These are phyloP conservation scores for Phylloporus arenicola DNA, from an alignment of 768 basidiomycete genomes.

Conservation along the genomic window DNA sequence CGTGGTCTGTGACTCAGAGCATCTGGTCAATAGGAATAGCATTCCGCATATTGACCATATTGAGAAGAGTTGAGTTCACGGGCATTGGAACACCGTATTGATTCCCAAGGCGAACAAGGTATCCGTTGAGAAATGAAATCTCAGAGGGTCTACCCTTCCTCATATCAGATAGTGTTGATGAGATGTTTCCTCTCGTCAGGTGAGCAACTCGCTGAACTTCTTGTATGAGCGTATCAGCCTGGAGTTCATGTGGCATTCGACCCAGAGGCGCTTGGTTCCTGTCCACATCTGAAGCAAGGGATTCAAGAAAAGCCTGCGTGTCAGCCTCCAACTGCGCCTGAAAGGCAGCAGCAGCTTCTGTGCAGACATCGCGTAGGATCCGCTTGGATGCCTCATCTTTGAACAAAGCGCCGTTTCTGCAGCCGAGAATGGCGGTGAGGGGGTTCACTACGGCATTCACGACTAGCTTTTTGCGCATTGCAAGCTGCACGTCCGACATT, in stretches of 20 bases:
- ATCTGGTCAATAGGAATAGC: slow-evolving; percentile 50
- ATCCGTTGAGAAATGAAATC: slow-evolving; percentile 79
- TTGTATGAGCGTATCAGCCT: slow-evolving; percentile 39
- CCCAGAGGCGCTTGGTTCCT: slow-evolving; percentile 27
- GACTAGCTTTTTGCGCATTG: slow-evolving; percentile 75
- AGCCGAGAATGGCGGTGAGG: slow-evolving; percentile 74
- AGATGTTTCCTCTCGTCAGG: slow-evolving; percentile 61
- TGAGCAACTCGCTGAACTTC: slow-evolving; percentile 57
- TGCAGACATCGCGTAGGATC: slow-evolving; percentile 51
- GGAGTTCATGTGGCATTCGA: slow-evolving; percentile 45
- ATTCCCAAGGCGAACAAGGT: slow-evolving; percentile 59
- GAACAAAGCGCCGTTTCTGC: slow-evolving; percentile 75
- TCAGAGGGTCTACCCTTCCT: slow-evolving; percentile 61
- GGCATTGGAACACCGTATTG: slow-evolving; percentile 55
- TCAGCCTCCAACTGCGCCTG: slow-evolving; percentile 44
- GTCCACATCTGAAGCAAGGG: slow-evolving; percentile 21
- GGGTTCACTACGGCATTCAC: slow-evolving; percentile 82
- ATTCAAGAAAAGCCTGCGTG: slow-evolving; percentile 19
- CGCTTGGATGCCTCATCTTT: slow-evolving; percentile 36
- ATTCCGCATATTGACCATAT: slow-evolving; percentile 56
- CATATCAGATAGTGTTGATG: slow-evolving; percentile 78
- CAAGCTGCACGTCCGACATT: slow-evolving; percentile 58
- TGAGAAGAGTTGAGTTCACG: slow-evolving; percentile 47
- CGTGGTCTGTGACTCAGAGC: slow-evolving; percentile 9
- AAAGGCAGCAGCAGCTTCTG: slow-evolving; percentile 68